These are phyloP conservation scores for Fusarium sp. DNA, from an alignment of 2,329 filamentous ascomycete species.

Conservation along the genomic window DNA sequence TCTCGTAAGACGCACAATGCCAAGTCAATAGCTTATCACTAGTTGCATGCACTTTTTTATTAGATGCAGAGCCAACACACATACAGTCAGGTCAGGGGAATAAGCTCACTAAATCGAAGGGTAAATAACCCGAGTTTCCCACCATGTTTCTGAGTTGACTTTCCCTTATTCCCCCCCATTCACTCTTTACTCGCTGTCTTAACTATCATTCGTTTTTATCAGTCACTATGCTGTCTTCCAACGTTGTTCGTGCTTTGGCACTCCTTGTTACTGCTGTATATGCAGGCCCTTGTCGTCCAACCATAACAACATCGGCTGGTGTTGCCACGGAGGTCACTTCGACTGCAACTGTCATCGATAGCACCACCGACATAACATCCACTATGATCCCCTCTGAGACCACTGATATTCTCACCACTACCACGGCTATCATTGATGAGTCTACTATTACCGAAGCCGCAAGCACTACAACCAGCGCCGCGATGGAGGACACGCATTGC, in stretches of 20 bases:
- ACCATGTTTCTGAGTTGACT: background rate
- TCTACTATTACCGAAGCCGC: background rate
- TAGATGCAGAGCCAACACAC: background rate
- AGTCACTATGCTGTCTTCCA: background rate
- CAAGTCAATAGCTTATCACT: background rate
- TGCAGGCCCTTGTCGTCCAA: background rate
- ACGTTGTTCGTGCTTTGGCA: background rate
- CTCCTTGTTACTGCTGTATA: background rate
- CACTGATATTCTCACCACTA: background rate
- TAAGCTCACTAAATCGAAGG: background rate
- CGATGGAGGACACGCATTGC: accelerated
- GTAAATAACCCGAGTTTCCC: background rate
- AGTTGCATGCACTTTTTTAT: background rate
- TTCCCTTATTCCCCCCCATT: background rate
- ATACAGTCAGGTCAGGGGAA: background rate
- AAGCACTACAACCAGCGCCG: background rate
- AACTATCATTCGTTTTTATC: background rate
- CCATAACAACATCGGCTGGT: background rate
- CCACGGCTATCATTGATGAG: background rate
- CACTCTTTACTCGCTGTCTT: background rate
- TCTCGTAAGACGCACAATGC: too few species aligned
- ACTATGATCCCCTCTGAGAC: background rate
- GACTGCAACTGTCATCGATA: background rate
- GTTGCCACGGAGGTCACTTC: background rate
- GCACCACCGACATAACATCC: background rate